Evolutionary conservation across 192 early-diverging fungal species (phyloP).

Genomic region (Diversispora epigaea): DNA sequence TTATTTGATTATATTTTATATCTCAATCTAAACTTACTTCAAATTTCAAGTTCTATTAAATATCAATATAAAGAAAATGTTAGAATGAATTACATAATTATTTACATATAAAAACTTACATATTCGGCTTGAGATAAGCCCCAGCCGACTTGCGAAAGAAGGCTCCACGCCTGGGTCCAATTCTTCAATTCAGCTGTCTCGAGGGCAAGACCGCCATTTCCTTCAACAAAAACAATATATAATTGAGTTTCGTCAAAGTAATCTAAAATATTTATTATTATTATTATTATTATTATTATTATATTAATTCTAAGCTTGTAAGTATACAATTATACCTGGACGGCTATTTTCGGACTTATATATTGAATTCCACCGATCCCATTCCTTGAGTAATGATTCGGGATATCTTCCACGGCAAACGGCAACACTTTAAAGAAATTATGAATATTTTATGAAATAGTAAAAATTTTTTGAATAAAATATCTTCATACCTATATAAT

Average conservation of each 20-base stretch:
- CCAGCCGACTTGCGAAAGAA: constrained; percentile 66
- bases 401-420: constrained; percentile 73
- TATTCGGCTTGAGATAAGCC: constrained; percentile 60
- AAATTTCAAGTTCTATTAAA: constrained; percentile 22
- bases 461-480: constrained; percentile 29
- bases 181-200: constrained; percentile 53
- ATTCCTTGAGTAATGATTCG: constrained; percentile 59
- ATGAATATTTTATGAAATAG: constrained; percentile 41
- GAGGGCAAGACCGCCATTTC: constrained; percentile 73
- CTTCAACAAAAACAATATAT: constrained; percentile 70
- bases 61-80: background rate
- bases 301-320: background rate
- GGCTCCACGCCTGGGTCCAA: constrained; percentile 65
- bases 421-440: constrained; percentile 53
- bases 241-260: constrained; percentile 66
- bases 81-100: background rate
- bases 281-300: background rate
- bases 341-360: constrained; percentile 70
- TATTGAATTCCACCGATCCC: constrained; percentile 67
- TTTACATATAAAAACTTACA: constrained; percentile 24
- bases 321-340: constrained; percentile 47
- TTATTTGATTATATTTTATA: constrained; percentile 12
- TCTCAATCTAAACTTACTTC: constrained; percentile 22
- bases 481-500: constrained; percentile 39
- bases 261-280: constrained; percentile 40